Conservation (phyloP, 768 basidiomycete species). For the Lactarius evosmus region DNA sequence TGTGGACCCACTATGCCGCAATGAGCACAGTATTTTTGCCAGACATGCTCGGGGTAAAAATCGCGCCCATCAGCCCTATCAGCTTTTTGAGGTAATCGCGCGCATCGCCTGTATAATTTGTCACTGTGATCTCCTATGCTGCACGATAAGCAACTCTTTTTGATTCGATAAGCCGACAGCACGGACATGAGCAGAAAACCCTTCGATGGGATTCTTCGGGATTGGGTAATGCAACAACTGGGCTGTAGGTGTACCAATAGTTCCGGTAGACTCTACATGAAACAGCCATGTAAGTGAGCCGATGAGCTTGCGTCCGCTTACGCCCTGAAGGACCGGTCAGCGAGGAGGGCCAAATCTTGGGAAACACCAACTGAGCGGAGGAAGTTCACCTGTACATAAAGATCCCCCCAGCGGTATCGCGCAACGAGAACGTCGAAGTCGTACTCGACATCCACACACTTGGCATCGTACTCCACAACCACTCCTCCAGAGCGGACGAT, state of each 20-base stretch:
- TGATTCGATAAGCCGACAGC: not conserved
- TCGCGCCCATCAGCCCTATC: conserved; percentile 71
- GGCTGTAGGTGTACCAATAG: conserved; percentile 60
- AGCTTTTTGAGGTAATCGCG: conserved; percentile 87
- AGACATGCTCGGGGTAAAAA: conserved; percentile 80
- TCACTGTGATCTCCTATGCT: conserved; percentile 70
- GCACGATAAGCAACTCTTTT: not conserved
- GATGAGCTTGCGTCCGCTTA: conserved; percentile 53
- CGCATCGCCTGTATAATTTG: conserved; percentile 84
- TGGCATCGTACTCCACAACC: conserved; percentile 36
- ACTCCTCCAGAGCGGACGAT: conserved; percentile 61
- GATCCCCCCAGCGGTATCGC: conserved; percentile 60
- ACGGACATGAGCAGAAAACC: conserved; percentile 61
- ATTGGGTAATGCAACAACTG: conserved; percentile 85
- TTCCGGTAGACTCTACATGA: conserved; percentile 63
- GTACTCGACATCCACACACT: conserved; percentile 43
- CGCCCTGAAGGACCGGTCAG: conserved; percentile 48
- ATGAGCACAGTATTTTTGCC: conserved; percentile 75
- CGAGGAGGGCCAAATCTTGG: not conserved
- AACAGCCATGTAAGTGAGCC: conserved; percentile 85
- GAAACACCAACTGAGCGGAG: not conserved
- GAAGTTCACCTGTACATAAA: conserved; percentile 58
- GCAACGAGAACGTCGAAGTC: conserved; percentile 75
- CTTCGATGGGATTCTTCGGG: conserved; percentile 56
- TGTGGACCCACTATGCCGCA: conserved; percentile 67